A percentile compares a stretch with the other conserved stretches of the same genome.
phyloP scores from a whole-genome alignment of 1,284 basidiomycete genomes.

The Ganoderma meredithae region DNA sequence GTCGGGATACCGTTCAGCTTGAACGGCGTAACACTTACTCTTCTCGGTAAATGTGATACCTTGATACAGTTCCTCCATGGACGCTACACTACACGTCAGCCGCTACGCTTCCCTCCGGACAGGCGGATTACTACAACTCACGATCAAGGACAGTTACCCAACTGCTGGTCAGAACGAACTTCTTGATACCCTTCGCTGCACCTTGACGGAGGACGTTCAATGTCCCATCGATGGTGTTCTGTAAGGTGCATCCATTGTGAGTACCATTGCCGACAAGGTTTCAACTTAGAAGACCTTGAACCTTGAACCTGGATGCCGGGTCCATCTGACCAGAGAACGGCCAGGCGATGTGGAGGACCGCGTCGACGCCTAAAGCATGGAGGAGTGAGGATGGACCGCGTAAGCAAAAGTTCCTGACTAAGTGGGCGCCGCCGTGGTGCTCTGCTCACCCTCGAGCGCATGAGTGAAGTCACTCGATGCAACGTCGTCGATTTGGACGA shows the following conservation, averaged over 20 bases:
- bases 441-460: neutral
- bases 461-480: neutral
- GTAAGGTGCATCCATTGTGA: neutral
- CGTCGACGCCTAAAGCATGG: neutral
- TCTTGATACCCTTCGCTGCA: neutral
- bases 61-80: neutral
- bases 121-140: neutral
- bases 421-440: no score
- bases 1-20: neutral
- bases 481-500: neutral
- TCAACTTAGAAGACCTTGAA: no score
- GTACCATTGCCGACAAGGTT: neutral
- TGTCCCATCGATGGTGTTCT: neutral
- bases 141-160: neutral
- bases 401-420: neutral
- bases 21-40: neutral
- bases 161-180: slow-evolving; percentile 2
- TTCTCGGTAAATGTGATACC: neutral
- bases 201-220: slow-evolving; percentile 6
- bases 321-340: neutral
- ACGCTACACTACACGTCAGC: neutral
- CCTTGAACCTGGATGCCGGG: neutral
- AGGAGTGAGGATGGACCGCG: neutral
- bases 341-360: neutral
- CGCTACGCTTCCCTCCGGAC: neutral